phyloP scores from a whole-genome alignment of 2,329 filamentous ascomycete species.

The Aspergillus viridinutans region DNA sequence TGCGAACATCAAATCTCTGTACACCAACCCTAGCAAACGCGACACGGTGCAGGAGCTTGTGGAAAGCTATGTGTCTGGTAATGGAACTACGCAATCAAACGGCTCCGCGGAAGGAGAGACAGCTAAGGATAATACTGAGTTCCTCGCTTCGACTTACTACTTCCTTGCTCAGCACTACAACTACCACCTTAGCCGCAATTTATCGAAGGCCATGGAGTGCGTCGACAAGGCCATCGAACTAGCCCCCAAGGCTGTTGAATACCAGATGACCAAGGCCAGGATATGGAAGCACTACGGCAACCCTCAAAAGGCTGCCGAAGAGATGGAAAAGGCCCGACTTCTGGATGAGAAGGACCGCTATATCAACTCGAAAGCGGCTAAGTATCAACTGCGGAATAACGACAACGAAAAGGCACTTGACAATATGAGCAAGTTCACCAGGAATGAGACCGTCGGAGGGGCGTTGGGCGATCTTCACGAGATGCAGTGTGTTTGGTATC shows the following conservation, averaged over 20 bases:
- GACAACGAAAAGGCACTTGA: constrained; percentile 80
- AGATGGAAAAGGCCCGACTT: constrained; percentile 81
- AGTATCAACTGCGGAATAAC: constrained; percentile 91
- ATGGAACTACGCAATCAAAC: constrained; percentile 44
- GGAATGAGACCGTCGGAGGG: constrained; percentile 82
- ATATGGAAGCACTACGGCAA: constrained; percentile 91
- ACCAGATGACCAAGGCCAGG: constrained; percentile 90
- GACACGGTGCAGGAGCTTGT: constrained; percentile 70
- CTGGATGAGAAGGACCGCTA: constrained; percentile 90
- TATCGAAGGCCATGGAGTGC: constrained; percentile 74
- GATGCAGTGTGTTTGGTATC: constrained; percentile 98
- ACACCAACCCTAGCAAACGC: constrained; percentile 72
- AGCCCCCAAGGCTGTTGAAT: constrained; percentile 78
- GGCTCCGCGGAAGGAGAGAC: constrained; percentile 44
- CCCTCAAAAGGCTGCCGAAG: constrained; percentile 70
- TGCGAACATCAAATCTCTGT: constrained; percentile 92
- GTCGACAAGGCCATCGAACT: constrained; percentile 79
- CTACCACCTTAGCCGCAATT: constrained; percentile 79
- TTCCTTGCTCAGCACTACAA: constrained; percentile 98
- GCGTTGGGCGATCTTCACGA: constrained; percentile 87
- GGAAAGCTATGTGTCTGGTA: constrained; percentile 68
- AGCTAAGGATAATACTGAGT: constrained; percentile 54
- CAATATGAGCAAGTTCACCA: constrained; percentile 90
- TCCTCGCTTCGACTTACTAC: constrained; percentile 77
- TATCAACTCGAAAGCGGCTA: constrained; percentile 97